These are phyloP conservation scores for Fusarium papillatum DNA, from an alignment of 2,329 filamentous ascomycete species.

Conservation along the genomic window DNA sequence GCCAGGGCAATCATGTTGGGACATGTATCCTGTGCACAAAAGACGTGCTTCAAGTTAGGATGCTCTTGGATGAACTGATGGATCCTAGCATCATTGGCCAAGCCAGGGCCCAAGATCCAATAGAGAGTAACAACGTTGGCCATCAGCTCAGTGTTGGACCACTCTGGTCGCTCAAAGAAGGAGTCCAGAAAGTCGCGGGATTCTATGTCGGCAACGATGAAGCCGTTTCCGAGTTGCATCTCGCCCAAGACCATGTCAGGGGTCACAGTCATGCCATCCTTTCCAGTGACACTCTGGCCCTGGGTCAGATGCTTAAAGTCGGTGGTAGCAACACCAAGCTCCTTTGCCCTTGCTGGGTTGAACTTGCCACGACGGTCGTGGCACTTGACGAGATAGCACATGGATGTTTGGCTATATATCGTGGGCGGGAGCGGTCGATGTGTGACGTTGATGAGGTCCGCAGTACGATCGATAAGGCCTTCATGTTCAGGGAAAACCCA, in stretches of 20 bases:
- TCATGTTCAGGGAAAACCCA: slow-evolving; percentile 46
- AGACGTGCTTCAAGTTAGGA: slow-evolving; percentile 76
- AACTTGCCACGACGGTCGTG: slow-evolving; percentile 87
- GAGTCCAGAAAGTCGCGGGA: slow-evolving; percentile 76
- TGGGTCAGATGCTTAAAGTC: slow-evolving; percentile 72
- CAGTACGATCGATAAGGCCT: slow-evolving; percentile 11
- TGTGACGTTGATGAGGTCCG: slow-evolving; percentile 32
- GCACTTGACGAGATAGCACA: slow-evolving; percentile 90
- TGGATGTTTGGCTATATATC: slow-evolving; percentile 72
- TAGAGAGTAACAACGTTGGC: slow-evolving; percentile 76
- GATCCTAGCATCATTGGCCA: slow-evolving; percentile 74
- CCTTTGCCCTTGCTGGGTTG: slow-evolving; percentile 72
- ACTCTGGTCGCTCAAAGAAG: slow-evolving; percentile 80
- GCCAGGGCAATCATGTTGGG: slow-evolving; percentile 82
- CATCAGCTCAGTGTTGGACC: slow-evolving; percentile 75
- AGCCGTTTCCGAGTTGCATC: slow-evolving; percentile 75
- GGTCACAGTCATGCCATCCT: slow-evolving; percentile 78
- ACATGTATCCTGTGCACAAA: slow-evolving; percentile 81
- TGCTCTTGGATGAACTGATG: slow-evolving; percentile 77
- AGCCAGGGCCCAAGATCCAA: slow-evolving; percentile 83
- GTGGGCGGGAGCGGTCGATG: slow-evolving; percentile 73
- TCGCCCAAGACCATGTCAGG: slow-evolving; percentile 89
- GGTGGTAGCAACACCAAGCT: slow-evolving; percentile 71
- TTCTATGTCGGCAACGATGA: slow-evolving; percentile 87
- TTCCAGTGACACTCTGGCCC: slow-evolving; percentile 74